Evolutionary conservation across 495 filamentous ascomycete species (phyloP), one percentile per base, ranked within the genome.

Genomic region (Hapsidospora chrysogenum): DNA sequence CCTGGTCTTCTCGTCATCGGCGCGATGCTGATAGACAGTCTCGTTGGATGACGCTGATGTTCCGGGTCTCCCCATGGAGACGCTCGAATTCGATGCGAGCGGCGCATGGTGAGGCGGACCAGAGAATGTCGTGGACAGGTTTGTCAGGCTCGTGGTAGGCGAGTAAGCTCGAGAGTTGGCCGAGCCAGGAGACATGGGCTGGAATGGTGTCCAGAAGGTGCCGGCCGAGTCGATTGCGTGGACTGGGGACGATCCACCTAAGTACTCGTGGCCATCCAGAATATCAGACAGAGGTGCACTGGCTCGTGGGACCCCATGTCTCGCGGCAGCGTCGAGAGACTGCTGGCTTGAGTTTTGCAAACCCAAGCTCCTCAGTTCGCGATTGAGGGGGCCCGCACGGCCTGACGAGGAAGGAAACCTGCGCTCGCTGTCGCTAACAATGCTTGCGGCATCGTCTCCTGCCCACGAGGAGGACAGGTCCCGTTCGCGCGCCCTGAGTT

Each of bases 121-220:
- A 4, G 53, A 49, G 38, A 60, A 62, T 41, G 69, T 42, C 54
- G 63, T 41, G 39, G 61, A 48, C 42, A 64, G 45, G 38, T 63
- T 68, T 33, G 57, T 62, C 27, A 69, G 47, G 37, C 66, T 72
- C 1, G 66, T 65, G 13, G 65, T 66, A 3, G 68, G 68, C 10
- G 68, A 72, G 29, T 69, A 64, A 9, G 63, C 59, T 54, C 56
- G 65, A 45, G 47, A 72, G 29, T 54, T 66, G 1, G 74, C 68
- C 7, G 66, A 63, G 44, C 70, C 77, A 11, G 64, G 62, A 21
- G 72, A 72, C 18, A 72, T 68, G 31, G 60, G 60, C 28, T 83
- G 74, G 37, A 84, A 78, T 0, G 80, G 78, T 3, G 85, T 89
- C 83, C 83, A 94, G 53, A 87, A 92, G 0, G 84, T 89, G 13